Base-by-base conservation (phyloP, 1,284 basidiomycete species). In the Lentinus polychrous region DNA sequence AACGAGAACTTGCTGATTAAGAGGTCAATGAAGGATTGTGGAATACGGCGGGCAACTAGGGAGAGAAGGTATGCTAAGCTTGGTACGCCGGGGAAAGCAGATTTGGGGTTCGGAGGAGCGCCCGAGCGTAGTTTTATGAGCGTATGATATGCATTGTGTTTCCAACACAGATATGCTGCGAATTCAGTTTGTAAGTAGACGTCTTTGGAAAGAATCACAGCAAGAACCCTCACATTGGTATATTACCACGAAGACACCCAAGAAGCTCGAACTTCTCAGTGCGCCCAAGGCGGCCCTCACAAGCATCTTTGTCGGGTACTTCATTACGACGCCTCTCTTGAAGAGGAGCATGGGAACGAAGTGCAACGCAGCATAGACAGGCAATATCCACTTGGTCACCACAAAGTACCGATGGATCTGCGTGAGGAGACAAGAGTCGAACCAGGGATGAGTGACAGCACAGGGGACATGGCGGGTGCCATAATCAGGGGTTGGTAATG, bases 281-380 rank as follows among this genome's bases (percentile, higher is more conserved):
- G 92, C 93, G 8, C 93, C 93, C 60, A 79, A 67, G 0, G 78
- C 68, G 0, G 87, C 83, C 48, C 76, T 78, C 7, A 77, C 59
- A 1, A 94, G 66, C 67, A 91, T 83, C 32, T 67, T 71, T 12
- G 73, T 60, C 0, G 87, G 91, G 54, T 83, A 75, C 46, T 76
- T 71, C 49, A 73, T 58, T 61, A 91, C 85, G 0, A 67, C 65
- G 18, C 71, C 67, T 40, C 81, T 67, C 61, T 89, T 88, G 65
- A 94, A 90, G 14, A 94, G 68, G 10, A 94, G 67, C 52, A 83
- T 75, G 0, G 95, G 95, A 31, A 97, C 83, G 52, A 97, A 78
- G 66, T 98, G 93, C 37, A 99, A 70, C 0, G 92, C 93, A 17
- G 90, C 83, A 58, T 98, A 99, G 37, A 86, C 79, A 2, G 85